These are phyloP conservation scores for Kappamyces sp. DNA, from an alignment of 192 early-diverging fungal genomes.

Conservation along the genomic window DNA sequence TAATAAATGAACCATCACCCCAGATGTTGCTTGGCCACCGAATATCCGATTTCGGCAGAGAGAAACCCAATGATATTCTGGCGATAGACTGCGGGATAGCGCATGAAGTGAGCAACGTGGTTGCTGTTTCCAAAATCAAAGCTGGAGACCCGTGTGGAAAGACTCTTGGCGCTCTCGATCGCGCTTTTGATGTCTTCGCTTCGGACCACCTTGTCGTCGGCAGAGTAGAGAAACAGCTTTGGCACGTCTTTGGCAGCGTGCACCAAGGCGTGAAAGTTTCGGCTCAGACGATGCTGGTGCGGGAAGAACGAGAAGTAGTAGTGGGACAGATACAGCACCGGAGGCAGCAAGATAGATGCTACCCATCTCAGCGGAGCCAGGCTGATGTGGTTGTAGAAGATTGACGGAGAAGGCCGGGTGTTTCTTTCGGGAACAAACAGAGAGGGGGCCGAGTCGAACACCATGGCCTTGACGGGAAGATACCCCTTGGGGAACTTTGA, in stretches of 20 bases:
- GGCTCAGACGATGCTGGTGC: background rate
- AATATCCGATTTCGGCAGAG: constrained; percentile 3
- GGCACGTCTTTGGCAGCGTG: constrained; percentile 2
- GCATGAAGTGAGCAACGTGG: constrained; percentile 13
- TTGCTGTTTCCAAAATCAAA: constrained; percentile 14
- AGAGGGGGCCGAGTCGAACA: constrained; percentile 11
- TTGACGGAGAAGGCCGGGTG: too few species aligned
- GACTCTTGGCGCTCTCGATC: background rate
- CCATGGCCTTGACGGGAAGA: background rate
- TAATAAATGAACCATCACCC: background rate
- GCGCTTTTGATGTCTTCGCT: background rate
- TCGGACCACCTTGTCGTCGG: constrained; percentile 2
- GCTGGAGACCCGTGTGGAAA: constrained; percentile 2
- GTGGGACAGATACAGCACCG: too few species aligned
- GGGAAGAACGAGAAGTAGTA: constrained; percentile 6
- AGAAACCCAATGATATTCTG: constrained; percentile 1
- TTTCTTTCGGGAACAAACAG: constrained; percentile 4
- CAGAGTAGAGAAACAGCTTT: constrained; percentile 16
- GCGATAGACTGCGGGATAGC: constrained; percentile 4
- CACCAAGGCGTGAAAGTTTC: background rate
- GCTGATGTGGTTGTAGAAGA: too few species aligned
- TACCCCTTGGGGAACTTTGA: too few species aligned
- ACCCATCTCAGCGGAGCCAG: too few species aligned
- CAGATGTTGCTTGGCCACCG: background rate
- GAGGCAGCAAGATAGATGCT: too few species aligned